These are phyloP conservation scores for Lunularia cruciata DNA, from an alignment of 225 moss, liverwort and hornwort species.

Conservation along the genomic window DNA sequence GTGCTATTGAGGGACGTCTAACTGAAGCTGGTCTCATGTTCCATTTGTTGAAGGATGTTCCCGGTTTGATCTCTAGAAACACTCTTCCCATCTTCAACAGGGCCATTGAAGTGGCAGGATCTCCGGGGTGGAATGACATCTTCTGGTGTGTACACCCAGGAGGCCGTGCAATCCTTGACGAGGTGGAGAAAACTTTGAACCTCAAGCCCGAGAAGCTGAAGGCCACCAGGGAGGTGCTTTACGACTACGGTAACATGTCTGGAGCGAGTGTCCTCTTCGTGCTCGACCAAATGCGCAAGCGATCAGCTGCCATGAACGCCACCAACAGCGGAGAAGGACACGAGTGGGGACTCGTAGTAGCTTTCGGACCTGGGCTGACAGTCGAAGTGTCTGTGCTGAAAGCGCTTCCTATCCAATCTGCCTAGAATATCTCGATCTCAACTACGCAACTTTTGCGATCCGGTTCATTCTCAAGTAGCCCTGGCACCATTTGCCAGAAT, in stretches of 20 bases:
- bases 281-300: conserved; percentile 24
- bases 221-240: conserved; percentile 25
- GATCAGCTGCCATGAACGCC: conserved; percentile 9
- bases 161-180: conserved; percentile 29
- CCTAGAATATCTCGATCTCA: too few species aligned
- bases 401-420: too few species aligned
- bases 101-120: conserved; percentile 9
- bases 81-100: conserved; percentile 23
- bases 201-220: conserved; percentile 21
- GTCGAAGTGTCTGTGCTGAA: conserved; percentile 28
- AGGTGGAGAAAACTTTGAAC: conserved; percentile 12
- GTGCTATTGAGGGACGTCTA: conserved; percentile 27
- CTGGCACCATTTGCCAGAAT: too few species aligned
- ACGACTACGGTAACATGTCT: conserved; percentile 31
- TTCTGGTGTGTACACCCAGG: conserved; percentile 25
- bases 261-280: conserved; percentile 28
- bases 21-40: conserved; percentile 33
- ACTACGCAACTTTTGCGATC: too few species aligned
- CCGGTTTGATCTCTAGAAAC: conserved; percentile 17
- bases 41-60: conserved; percentile 20
- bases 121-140: conserved; percentile 17
- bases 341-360: conserved; percentile 25
- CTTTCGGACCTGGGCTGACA: conserved; percentile 26
- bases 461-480: too few species aligned
- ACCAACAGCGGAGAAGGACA: conserved; percentile 19